Conservation (phyloP, 768 basidiomycete genomes). For the Mycena belliarum region DNA sequence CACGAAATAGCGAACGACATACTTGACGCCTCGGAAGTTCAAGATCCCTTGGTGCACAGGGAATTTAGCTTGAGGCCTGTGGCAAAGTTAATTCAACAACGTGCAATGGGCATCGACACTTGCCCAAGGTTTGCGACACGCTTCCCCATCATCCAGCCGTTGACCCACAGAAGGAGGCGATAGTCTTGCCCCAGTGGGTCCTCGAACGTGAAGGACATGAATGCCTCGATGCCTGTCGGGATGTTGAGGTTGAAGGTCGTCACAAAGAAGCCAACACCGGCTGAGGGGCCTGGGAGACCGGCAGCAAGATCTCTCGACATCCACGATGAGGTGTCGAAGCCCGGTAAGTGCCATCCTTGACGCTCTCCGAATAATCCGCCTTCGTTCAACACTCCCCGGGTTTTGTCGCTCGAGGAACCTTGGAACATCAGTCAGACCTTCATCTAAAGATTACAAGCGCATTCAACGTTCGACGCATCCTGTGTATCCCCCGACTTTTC, state of each 20-base stretch:
- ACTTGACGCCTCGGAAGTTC: slow-evolving; percentile 33
- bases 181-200: slow-evolving; percentile 47
- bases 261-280: slow-evolving; percentile 62
- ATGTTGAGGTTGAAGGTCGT: slow-evolving; percentile 51
- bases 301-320: background rate
- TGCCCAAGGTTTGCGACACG: slow-evolving; percentile 48
- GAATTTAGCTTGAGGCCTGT: slow-evolving; percentile 34
- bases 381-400: slow-evolving; percentile 69
- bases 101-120: slow-evolving; percentile 34
- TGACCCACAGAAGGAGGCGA: slow-evolving; percentile 57
- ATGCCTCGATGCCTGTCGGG: slow-evolving; percentile 44
- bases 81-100: background rate
- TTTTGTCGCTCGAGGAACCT: slow-evolving; percentile 79
- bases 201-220: slow-evolving; percentile 54
- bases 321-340: background rate
- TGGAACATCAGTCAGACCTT: too few species aligned
- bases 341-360: background rate
- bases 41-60: slow-evolving; percentile 5
- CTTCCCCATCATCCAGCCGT: slow-evolving; percentile 66
- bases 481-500: slow-evolving; percentile 72
- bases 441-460: too few species aligned
- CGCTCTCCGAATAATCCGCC: slow-evolving; percentile 53
- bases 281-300: slow-evolving; percentile 28
- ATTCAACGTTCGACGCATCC: slow-evolving; percentile 38
- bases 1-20: background rate